phyloP scores from a whole-genome alignment of 768 basidiomycete species.

The Gymnopilus junonius region DNA sequence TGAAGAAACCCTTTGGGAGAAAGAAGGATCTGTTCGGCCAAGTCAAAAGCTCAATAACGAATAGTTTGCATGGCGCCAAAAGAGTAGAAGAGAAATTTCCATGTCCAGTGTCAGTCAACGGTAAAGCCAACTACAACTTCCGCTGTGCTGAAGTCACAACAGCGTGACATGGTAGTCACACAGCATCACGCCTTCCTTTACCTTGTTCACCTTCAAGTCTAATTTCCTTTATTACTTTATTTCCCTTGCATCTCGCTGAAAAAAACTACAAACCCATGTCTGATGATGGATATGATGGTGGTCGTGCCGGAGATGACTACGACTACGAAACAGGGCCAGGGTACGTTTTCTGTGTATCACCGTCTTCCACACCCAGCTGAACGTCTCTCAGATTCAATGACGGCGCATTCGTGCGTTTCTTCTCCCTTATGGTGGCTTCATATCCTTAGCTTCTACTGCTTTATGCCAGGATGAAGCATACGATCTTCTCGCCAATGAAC shows the following conservation, averaged over 20 bases:
- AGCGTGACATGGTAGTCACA: neutral
- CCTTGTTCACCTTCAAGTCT: neutral
- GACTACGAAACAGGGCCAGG: slow-evolving; percentile 69
- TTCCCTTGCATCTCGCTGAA: slow-evolving; percentile 17
- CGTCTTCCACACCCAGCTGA: neutral
- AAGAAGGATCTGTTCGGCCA: neutral
- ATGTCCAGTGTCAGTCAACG: no score
- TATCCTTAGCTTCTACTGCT: slow-evolving; percentile 14
- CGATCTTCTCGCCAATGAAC: slow-evolving; percentile 63
- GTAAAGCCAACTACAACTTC: no score
- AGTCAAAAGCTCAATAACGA: neutral
- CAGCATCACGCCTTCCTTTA: neutral
- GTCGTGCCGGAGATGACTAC: slow-evolving; percentile 62
- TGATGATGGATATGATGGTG: slow-evolving; percentile 83
- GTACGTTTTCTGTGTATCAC: slow-evolving; percentile 40
- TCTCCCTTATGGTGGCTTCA: slow-evolving; percentile 7
- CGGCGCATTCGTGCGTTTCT: slow-evolving; percentile 70
- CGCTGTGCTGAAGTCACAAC: no score
- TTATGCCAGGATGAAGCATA: slow-evolving; percentile 67
- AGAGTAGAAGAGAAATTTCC: neutral
- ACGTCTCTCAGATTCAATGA: slow-evolving; percentile 40
- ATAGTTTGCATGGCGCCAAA: neutral
- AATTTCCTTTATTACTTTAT: slow-evolving; percentile 5
- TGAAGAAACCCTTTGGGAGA: neutral
- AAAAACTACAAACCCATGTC: slow-evolving; percentile 62